A percentile compares a stretch with the other conserved stretches of the same genome.
phyloP scores from a whole-genome alignment of 164 flowering plant species.

The Stephania yunnanensis region DNA sequence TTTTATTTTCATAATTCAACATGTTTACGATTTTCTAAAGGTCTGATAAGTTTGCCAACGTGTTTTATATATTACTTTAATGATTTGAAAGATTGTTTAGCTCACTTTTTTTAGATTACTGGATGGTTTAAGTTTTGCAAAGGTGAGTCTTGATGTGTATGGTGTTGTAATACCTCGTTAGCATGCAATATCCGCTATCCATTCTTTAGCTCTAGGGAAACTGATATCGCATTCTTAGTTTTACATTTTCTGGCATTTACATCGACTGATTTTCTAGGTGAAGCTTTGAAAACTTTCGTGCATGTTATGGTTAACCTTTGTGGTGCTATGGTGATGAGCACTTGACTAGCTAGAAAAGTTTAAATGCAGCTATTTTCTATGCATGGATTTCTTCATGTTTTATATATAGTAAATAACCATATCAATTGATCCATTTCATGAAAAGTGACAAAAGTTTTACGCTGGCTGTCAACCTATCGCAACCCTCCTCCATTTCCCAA shows the following conservation, averaged over 20 bases:
- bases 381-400: too few species aligned
- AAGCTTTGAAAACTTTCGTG: neutral
- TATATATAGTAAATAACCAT: too few species aligned
- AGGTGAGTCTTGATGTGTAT: neutral
- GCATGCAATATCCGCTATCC: too few species aligned
- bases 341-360: neutral
- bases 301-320: neutral
- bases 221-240: neutral
- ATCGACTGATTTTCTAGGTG: neutral
- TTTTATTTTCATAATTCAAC: neutral
- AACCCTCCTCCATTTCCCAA: too few species aligned
- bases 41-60: neutral
- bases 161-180: neutral
- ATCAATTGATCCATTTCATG: too few species aligned
- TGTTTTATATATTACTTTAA: neutral
- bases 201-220: neutral
- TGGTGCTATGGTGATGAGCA: neutral
- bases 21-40: neutral
- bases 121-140: neutral
- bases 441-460: too few species aligned
- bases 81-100: neutral
- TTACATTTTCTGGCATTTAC: neutral
- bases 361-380: too few species aligned
- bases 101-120: neutral
- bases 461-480: too few species aligned